Evolutionary conservation across 164 flowering plant species (phyloP).

Genomic region (Annona squamosa): DNA sequence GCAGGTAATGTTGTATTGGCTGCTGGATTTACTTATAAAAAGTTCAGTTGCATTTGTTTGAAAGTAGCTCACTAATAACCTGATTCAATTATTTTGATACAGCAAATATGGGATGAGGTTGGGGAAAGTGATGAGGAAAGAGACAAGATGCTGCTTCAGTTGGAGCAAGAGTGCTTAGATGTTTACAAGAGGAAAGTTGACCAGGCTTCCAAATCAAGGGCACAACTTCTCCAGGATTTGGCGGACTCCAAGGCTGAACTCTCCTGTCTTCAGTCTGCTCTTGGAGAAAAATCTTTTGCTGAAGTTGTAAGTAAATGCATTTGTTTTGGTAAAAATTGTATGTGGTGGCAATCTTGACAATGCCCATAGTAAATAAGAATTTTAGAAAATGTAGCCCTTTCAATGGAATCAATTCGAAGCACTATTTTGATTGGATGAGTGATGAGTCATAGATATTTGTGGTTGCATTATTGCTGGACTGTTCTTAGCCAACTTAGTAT

Average conservation of each 20-base stretch:
- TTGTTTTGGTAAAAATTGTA: background rate
- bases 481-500: no score
- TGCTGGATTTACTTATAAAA: background rate
- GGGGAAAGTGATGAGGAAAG: conserved; percentile 89
- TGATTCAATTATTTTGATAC: conserved; percentile 13
- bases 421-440: no score
- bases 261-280: conserved; percentile 60
- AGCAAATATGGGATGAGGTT: conserved; percentile 99
- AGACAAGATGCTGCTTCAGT: conserved; percentile 86
- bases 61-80: background rate
- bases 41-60: background rate
- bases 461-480: no score
- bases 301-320: conserved; percentile 53
- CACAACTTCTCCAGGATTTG: conserved; percentile 71
- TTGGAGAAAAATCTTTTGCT: conserved; percentile 66
- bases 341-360: background rate
- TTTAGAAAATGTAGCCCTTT: no score
- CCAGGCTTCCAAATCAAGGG: conserved; percentile 74
- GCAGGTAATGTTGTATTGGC: conserved; percentile 36
- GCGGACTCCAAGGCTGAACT: conserved; percentile 75
- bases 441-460: no score
- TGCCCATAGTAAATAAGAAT: no score
- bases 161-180: conserved; percentile 93
- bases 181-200: conserved; percentile 95
- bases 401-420: no score